These are phyloP conservation scores for Physaria fendleri DNA, from an alignment of 345 rosid genomes.

Conservation along the genomic window DNA sequence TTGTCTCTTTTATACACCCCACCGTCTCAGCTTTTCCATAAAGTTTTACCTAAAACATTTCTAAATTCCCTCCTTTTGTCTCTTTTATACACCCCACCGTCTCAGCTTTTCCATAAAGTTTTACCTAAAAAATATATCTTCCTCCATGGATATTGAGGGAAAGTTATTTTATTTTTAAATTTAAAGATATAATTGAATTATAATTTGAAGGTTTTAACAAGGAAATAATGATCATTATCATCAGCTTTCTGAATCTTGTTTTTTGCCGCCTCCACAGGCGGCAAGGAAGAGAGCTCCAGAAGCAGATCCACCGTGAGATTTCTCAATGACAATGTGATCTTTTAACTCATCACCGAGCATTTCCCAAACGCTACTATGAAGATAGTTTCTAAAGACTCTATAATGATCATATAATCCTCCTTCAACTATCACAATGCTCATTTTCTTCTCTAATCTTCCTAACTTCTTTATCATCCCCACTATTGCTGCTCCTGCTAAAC, in stretches of 20 bases:
- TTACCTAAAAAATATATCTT: no score
- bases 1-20: conserved; percentile 36
- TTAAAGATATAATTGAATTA: no score
- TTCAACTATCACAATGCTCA: conserved; percentile 48
- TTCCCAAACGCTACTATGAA: conserved; percentile 60
- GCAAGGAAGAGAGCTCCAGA: conserved; percentile 57
- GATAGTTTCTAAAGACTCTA: conserved; percentile 51
- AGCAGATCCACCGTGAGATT: conserved; percentile 54
- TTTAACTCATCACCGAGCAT: conserved; percentile 60
- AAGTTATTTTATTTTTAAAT: no score
- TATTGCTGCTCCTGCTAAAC: conserved; percentile 54
- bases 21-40: conserved; percentile 31
- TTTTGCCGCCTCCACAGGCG: conserved; percentile 14
- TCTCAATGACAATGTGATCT: conserved; percentile 44
- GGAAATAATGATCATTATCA: not conserved
- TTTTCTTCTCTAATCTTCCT: conserved; percentile 44
- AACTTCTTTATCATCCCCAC: conserved; percentile 66
- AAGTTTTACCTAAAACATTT: conserved; percentile 22
- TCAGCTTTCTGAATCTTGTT: not conserved
- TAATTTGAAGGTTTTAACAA: no score
- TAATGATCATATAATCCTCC: conserved; percentile 66
- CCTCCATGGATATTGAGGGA: no score
- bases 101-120: conserved; percentile 32
- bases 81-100: conserved; percentile 33
- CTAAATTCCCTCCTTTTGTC: conserved; percentile 31